Evolutionary conservation across 257 asterid species (phyloP).

Genomic region (Rehmannia glutinosa): DNA sequence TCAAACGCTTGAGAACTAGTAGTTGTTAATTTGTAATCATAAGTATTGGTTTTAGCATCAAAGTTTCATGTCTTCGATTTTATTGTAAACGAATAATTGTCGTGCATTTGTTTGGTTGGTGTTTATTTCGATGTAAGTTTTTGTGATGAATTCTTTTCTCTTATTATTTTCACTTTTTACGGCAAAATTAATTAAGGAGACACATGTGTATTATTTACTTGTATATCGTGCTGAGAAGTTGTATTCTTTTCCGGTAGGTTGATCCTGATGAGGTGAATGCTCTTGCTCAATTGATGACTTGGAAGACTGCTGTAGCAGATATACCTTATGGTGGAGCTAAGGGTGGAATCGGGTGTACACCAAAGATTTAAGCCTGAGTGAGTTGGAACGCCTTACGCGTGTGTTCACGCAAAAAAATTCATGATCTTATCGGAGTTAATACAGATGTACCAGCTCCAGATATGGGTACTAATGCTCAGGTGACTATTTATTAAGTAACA

Average conservation of each 20-base stretch:
- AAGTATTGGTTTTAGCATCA: no score
- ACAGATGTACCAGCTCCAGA: constrained; percentile 98
- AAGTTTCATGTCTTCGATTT: no score
- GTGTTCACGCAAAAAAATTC: constrained; percentile 95
- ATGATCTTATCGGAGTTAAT: constrained; percentile 87
- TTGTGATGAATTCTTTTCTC: not conserved
- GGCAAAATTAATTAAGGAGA: not conserved
- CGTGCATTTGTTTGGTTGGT: not conserved
- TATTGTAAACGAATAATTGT: no score
- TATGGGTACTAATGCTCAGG: constrained; percentile 99
- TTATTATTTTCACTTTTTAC: not conserved
- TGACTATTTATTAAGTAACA: constrained; percentile 8
- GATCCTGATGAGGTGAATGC: constrained; percentile 98
- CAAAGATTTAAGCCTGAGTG: constrained; percentile 74
- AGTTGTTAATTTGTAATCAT: no score
- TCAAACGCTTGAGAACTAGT: no score
- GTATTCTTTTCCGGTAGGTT: constrained; percentile 42
- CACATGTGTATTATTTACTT: not conserved
- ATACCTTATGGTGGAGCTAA: constrained; percentile 98
- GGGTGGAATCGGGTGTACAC: constrained; percentile 91
- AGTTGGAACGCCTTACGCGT: constrained; percentile 93
- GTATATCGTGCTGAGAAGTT: constrained; percentile 20
- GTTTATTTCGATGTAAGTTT: not conserved
- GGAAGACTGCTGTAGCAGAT: constrained; percentile 97
- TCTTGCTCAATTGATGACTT: constrained; percentile 97